Percentiles rank a stretch among this genome's conserved stretches.
These are phyloP conservation scores for Fraxinus pennsylvanica DNA, from an alignment of 257 asterid species.

Conservation along the genomic window DNA sequence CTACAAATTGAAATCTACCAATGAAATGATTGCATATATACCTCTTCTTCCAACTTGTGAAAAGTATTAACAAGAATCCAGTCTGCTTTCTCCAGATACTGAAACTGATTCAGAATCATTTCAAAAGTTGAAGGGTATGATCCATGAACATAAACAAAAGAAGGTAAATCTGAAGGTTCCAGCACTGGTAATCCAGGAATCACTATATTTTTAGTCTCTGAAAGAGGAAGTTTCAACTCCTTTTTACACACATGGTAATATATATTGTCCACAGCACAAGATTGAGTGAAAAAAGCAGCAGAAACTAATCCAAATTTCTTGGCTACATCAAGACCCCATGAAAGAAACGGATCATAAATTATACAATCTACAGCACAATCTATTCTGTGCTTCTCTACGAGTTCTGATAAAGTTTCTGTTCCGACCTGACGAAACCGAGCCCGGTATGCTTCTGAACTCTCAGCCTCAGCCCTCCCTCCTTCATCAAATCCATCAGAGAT, in stretches of 20 bases:
- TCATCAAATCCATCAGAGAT: neutral
- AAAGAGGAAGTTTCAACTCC: slow-evolving; percentile 7
- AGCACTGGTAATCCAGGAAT: slow-evolving; percentile 29
- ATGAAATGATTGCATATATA: neutral
- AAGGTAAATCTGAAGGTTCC: slow-evolving; percentile 34
- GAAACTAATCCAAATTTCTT: slow-evolving; percentile 11
- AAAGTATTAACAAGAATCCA: slow-evolving; percentile 41
- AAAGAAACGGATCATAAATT: slow-evolving; percentile 28
- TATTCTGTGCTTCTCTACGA: slow-evolving; percentile 19
- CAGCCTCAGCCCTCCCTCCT: neutral
- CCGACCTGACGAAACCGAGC: neutral
- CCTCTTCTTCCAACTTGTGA: slow-evolving; percentile 44
- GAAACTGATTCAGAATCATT: slow-evolving; percentile 32
- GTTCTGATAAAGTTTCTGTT: slow-evolving; percentile 3
- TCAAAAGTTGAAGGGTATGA: slow-evolving; percentile 18
- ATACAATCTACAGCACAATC: slow-evolving; percentile 25
- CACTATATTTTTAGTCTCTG: slow-evolving; percentile 22
- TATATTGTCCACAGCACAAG: slow-evolving; percentile 17
- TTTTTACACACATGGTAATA: slow-evolving; percentile 20
- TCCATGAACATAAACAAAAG: slow-evolving; percentile 28
- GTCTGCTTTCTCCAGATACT: slow-evolving; percentile 36
- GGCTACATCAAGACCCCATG: slow-evolving; percentile 31
- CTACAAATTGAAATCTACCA: no score
- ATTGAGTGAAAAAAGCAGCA: slow-evolving; percentile 31
- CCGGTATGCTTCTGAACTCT: neutral